A percentile compares a stretch with the other conserved stretches of the same genome.
These are phyloP conservation scores for Notholithocarpus densiflorus DNA, from an alignment of 306 rosid species.

Conservation along the genomic window DNA sequence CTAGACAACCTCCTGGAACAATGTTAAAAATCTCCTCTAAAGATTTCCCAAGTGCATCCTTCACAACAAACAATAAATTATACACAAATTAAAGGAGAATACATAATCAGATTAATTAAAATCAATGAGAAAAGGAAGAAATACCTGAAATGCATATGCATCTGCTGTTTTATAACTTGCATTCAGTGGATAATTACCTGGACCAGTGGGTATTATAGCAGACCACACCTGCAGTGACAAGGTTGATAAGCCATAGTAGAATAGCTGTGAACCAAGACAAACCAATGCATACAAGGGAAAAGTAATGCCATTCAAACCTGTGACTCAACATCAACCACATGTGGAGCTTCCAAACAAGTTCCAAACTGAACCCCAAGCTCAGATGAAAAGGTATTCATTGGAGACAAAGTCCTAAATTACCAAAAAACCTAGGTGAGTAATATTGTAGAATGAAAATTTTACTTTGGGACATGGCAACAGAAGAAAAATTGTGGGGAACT, in stretches of 20 bases:
- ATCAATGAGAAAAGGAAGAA: constrained; percentile 7
- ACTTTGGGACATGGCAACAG: not conserved
- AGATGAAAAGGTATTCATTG: constrained; percentile 84
- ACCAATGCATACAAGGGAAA: constrained; percentile 18
- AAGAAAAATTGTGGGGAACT: not conserved
- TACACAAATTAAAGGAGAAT: constrained; percentile 7
- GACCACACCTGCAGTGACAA: constrained; percentile 76
- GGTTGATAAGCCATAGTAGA: constrained; percentile 27
- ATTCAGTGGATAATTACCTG: constrained; percentile 77
- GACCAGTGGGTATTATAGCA: constrained; percentile 75
- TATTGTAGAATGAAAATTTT: not conserved
- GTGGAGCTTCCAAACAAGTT: constrained; percentile 90
- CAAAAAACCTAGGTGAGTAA: constrained; percentile 13
- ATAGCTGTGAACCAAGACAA: constrained; percentile 25
- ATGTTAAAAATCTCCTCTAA: constrained; percentile 79
- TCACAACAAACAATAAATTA: constrained; percentile 30
- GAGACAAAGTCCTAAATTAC: constrained; percentile 80
- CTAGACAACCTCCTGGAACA: constrained; percentile 91
- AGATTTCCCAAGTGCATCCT: constrained; percentile 92
- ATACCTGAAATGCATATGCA: constrained; percentile 81
- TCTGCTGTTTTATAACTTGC: constrained; percentile 96
- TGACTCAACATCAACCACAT: constrained; percentile 77
- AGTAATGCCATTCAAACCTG: constrained; percentile 48
- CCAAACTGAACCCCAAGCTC: constrained; percentile 93
- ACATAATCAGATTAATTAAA: not conserved